Conservation (phyloP, 768 basidiomycete genomes). For the Russula foetens region DNA sequence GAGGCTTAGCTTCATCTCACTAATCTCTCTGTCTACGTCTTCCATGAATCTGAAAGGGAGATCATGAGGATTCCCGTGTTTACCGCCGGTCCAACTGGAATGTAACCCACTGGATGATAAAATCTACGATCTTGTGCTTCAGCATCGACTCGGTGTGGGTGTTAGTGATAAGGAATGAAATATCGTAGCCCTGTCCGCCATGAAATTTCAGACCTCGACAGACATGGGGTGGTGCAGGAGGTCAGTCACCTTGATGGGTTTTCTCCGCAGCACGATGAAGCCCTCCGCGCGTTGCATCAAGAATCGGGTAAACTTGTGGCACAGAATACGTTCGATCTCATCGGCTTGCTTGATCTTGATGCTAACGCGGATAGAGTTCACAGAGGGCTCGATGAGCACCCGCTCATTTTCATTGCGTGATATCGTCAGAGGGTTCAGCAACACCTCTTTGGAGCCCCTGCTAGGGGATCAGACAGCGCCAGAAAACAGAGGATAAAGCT, state of each 20-base stretch:
- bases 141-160: slow-evolving; percentile 96
- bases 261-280: slow-evolving; percentile 92
- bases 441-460: slow-evolving; percentile 88
- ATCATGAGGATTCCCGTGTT: not conserved
- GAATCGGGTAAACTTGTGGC: slow-evolving; percentile 97
- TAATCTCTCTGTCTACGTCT: slow-evolving; percentile 98
- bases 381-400: slow-evolving; percentile 92
- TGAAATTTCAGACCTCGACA: not conserved
- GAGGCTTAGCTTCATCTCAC: slow-evolving; percentile 96
- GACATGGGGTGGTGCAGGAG: slow-evolving; percentile 24
- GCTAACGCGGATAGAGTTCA: slow-evolving; percentile 94
- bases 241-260: slow-evolving; percentile 71
- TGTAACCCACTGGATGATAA: slow-evolving; percentile 80
- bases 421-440: slow-evolving; percentile 89
- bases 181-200: slow-evolving; percentile 80
- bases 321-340: slow-evolving; percentile 94
- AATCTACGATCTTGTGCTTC: slow-evolving; percentile 99
- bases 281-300: slow-evolving; percentile 99
- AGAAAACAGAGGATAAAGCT: not conserved
- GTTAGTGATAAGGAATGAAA: slow-evolving; percentile 97
- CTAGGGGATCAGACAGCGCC: not conserved
- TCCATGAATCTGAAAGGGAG: slow-evolving; percentile 76
- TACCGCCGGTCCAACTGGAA: slow-evolving; percentile 11
- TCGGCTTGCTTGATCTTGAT: slow-evolving; percentile 99
- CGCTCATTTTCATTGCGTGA: slow-evolving; percentile 97